Evolutionary conservation across 2,329 filamentous ascomycete species (phyloP).

Genomic region (Nemania diffusa): DNA sequence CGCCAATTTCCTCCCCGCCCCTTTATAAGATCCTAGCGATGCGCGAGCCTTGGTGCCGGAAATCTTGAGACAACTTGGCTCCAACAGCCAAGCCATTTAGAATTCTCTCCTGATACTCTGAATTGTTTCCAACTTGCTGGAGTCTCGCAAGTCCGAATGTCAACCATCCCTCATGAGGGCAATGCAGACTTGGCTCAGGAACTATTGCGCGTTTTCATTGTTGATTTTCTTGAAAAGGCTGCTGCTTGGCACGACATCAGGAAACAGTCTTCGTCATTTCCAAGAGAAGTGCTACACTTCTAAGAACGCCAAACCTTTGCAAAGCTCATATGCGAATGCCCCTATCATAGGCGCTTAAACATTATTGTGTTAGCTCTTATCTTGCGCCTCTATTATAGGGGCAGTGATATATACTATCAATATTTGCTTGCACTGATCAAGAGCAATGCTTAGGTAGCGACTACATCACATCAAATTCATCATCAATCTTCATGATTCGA

Average conservation of each 20-base stretch:
- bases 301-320: neutral
- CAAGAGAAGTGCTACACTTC: neutral
- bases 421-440: neutral
- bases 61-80: constrained; percentile 43
- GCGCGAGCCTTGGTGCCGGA: constrained; percentile 29
- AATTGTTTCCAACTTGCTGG: constrained; percentile 34
- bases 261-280: neutral
- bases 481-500: neutral
- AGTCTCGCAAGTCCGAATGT: constrained; percentile 10
- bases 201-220: neutral
- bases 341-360: neutral
- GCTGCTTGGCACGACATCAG: constrained; percentile 18
- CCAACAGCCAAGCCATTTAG: constrained; percentile 41
- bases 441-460: too few species aligned
- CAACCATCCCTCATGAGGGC: neutral
- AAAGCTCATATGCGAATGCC: neutral
- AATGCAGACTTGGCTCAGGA: constrained; percentile 36
- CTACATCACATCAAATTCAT: neutral
- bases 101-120: constrained; percentile 41
- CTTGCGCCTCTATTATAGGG: neutral
- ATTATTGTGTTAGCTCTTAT: neutral
- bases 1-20: neutral
- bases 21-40: constrained; percentile 24
- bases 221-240: neutral
- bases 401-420: neutral